These are phyloP conservation scores for Ophiostoma novo-ulmi DNA, from an alignment of 2,329 filamentous ascomycete species.

Conservation along the genomic window DNA sequence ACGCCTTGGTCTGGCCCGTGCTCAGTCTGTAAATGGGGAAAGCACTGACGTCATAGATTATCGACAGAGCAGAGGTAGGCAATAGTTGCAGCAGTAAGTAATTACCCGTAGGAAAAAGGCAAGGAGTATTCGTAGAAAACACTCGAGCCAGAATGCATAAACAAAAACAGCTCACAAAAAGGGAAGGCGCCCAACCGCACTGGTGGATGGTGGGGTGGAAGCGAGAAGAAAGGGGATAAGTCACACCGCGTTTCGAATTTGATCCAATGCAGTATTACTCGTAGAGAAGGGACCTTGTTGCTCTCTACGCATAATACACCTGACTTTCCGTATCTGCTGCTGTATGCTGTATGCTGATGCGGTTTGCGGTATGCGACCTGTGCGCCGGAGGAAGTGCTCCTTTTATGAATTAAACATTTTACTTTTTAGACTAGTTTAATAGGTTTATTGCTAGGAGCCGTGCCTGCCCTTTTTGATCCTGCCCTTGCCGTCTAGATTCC, in stretches of 20 bases:
- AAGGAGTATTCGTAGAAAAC: too few species aligned
- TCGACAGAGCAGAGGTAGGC: too few species aligned
- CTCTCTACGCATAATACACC: too few species aligned
- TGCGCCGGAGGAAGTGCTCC: slow-evolving; percentile 8
- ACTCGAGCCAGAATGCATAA: too few species aligned
- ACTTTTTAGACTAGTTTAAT: neutral
- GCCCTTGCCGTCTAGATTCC: neutral
- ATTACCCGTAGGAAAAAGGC: too few species aligned
- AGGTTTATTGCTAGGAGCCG: neutral
- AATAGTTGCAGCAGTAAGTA: too few species aligned
- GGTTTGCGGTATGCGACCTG: neutral
- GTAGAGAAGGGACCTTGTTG: neutral
- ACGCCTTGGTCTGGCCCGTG: slow-evolving; percentile 4
- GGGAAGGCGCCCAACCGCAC: neutral
- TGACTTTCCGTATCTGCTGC: neutral
- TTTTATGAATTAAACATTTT: neutral
- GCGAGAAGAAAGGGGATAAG: slow-evolving; percentile 2
- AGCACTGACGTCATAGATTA: neutral
- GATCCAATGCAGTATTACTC: neutral
- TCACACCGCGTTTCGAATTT: neutral
- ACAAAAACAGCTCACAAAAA: neutral
- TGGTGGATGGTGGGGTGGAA: neutral
- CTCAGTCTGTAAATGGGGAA: neutral
- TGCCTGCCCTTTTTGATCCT: neutral
- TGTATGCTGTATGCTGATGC: too few species aligned